Evolutionary conservation across 106 monocot genomes (phyloP), one percentile per base, ranked within the genome.

Genomic region (Alisma plantagoaquatica): DNA sequence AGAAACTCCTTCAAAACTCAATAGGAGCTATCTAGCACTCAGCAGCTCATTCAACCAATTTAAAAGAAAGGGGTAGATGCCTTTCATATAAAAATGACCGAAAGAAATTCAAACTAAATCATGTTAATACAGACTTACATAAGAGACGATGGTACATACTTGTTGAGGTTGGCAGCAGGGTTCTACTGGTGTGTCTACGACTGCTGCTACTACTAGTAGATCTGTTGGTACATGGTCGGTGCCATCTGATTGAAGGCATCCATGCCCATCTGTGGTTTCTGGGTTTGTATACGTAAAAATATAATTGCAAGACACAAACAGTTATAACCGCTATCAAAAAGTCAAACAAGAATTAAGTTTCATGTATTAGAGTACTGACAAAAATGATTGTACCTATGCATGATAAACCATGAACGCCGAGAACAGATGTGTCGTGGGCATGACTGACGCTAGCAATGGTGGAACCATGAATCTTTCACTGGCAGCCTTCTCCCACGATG

Each of bases 161-260:
- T n/a, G n/a, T n/a, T n/a, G n/a, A n/a, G n/a, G n/a, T n/a, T n/a
- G n/a, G n/a, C n/a, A n/a, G n/a, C n/a, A n/a, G n/a, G n/a, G n/a
- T n/a, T n/a, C n/a, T n/a, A n/a, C n/a, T n/a, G n/a, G n/a, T n/a
- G n/a, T n/a, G n/a, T n/a, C n/a, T n/a, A 14, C 35, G 5, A 31
- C 26, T 53, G 24, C 7, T 43, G 27, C 16, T 4, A 27, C 59
- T 74, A 65, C 46, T 72, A 79, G 54, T 72, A 72, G n/a, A 81
- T 29, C 57, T 77, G 74, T 42, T 77, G 87, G 31, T 68, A 82
- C 50, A 78, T 15, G n/a, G n/a, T n/a, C 10, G 78, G 68, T 25
- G 61, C 52, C 74, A 82, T 75, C 62, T 64, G 64, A 46, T 48
- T 71, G 61, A 68, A 75, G 27, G 71, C 72, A 47, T 82, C 87